These are phyloP conservation scores for Pseudopyricularia cyperi DNA, from an alignment of 2,329 filamentous ascomycete genomes.

Conservation along the genomic window DNA sequence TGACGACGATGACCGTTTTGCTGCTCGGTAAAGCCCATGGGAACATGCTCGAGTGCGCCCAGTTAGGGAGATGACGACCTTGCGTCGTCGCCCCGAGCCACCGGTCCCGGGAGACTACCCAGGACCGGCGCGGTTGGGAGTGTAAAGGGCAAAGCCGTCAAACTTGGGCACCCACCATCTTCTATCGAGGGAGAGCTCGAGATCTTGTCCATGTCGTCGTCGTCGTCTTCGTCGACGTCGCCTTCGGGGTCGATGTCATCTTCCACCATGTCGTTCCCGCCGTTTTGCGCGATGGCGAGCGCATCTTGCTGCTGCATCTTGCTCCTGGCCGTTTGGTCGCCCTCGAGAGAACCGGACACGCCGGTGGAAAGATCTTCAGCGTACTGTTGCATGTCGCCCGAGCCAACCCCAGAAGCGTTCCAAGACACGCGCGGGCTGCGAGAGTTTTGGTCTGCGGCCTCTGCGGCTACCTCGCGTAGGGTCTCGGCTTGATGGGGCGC, in stretches of 20 bases:
- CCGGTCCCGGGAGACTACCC: conserved; percentile 17
- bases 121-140: conserved; percentile 18
- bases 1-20: conserved; percentile 17
- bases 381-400: conserved; percentile 30
- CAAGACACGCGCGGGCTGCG: conserved; percentile 33
- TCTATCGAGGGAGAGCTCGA: conserved; percentile 98
- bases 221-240: conserved; percentile 57
- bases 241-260: conserved; percentile 46
- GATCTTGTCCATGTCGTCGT: conserved; percentile 97
- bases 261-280: conserved; percentile 39
- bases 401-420: conserved; percentile 26
- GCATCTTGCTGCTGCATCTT: conserved; percentile 39
- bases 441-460: conserved; percentile 56
- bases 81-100: conserved; percentile 16
- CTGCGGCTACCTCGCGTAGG: conserved; percentile 66
- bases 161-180: conserved; percentile 72
- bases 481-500: conserved; percentile 79
- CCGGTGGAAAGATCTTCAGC: conserved; percentile 30
- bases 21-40: conserved; percentile 12
- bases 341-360: conserved; percentile 23
- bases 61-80: conserved; percentile 29
- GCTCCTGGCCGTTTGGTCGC: conserved; percentile 13
- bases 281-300: conserved; percentile 49
- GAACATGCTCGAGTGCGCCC: conserved; percentile 19
- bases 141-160: conserved; percentile 21